Base-by-base conservation (phyloP, 108 stramenopile species). In the Bacterosira constricta region DNA sequence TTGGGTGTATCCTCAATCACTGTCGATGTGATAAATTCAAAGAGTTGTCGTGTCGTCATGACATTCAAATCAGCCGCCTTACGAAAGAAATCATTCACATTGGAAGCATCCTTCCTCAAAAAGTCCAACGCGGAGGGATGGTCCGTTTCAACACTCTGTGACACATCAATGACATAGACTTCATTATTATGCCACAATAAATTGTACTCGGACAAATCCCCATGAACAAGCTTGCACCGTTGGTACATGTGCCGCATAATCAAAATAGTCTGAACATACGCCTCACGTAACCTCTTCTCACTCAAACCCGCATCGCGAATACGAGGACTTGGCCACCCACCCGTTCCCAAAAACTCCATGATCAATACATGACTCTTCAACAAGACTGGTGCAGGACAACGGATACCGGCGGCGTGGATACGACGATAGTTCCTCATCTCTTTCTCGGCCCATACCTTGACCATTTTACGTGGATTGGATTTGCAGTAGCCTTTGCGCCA, bases 391-490 rank as follows among this genome's bases (percentile, higher is more conserved):
- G 55, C 51, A 3, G 99, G 99, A 57, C 86, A 89, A 1, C 90
- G 93, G 37, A 99, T 92, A 31, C 93, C 92, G 17, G 96, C 92
- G 10, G 75, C 69, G 45, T 88, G 81, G 27, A 98, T 86, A 0
- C 98, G 88, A 29, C 90, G 86, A 51, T 97, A 96, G 60, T 99
- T 99, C 3, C 98, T 87, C 88, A 98, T 88, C 82, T 99, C 98
- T 81, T 98, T 98, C 83, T 98, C 99, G 4, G 99, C 99, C 98
- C 99, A 98, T 11, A 97, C 87, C 68, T 98, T 97, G 67, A 99
- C 99, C 99, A 99, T 99, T 79, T 99, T 99, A 26, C 99, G 89
- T 4, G 99, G 99, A 82, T 99, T 99, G 53, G 88, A 89, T 81
- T 91, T 91, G 66, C 96, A 96, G 75, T 99, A 99, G 7, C 99